Percentiles rank a stretch among this genome's conserved stretches.
phyloP scores from a whole-genome alignment of 2,329 filamentous ascomycete genomes.

The Fusarium nematophilum region DNA sequence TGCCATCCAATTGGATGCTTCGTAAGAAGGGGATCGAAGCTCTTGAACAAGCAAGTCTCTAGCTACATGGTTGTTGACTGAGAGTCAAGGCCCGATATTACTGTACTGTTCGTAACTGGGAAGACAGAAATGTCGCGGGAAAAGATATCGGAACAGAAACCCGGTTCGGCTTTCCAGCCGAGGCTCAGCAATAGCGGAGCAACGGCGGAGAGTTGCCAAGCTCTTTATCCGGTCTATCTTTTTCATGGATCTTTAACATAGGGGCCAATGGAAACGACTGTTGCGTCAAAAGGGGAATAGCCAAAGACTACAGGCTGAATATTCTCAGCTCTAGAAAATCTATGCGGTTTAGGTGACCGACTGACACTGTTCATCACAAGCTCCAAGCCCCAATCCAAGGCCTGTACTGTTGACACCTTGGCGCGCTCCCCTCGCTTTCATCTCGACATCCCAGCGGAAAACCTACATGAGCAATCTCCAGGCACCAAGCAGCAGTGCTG shows the following conservation, averaged over 20 bases:
- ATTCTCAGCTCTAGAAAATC: constrained; percentile 36
- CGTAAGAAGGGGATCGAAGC: no score
- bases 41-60: no score
- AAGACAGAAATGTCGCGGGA: no score
- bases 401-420: background rate
- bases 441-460: background rate
- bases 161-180: background rate
- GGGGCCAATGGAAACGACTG: no score
- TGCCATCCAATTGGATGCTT: no score
- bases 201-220: no score
- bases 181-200: no score
- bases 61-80: no score
- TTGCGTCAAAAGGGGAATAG: background rate
- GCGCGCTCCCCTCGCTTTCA: background rate
- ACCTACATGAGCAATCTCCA: constrained; percentile 75
- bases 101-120: no score
- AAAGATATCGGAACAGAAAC: background rate
- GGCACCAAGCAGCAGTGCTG: constrained; percentile 74
- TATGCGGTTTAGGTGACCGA: constrained; percentile 35
- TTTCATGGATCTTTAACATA: no score
- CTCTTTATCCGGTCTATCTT: no score
- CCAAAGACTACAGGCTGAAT: background rate
- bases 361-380: constrained; percentile 21
- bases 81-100: no score
- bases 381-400: background rate